A percentile compares a stretch with the other conserved stretches of the same genome.
These are phyloP conservation scores for Leccinum subgranulosum DNA, from an alignment of 768 basidiomycete species.

Conservation along the genomic window DNA sequence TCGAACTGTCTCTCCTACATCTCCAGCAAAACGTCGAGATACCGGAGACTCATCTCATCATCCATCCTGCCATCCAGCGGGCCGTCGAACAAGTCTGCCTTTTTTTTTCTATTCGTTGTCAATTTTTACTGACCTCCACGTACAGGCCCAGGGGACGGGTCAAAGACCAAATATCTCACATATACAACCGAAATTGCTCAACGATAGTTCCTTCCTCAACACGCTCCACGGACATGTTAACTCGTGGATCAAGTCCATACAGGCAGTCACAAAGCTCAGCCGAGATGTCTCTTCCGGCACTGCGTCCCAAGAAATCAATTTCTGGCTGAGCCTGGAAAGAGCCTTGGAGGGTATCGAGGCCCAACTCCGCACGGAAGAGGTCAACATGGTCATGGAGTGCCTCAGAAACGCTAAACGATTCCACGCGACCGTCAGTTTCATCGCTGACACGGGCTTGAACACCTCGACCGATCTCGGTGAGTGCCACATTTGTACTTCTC, in stretches of 20 bases:
- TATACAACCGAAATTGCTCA: slow-evolving; percentile 69
- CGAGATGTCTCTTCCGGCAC: slow-evolving; percentile 93
- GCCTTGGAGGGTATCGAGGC: slow-evolving; percentile 91
- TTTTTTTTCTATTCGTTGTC: slow-evolving; percentile 21
- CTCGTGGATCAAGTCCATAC: slow-evolving; percentile 97
- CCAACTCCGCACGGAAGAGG: slow-evolving; percentile 89
- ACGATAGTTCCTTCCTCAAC: slow-evolving; percentile 91
- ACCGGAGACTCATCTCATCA: slow-evolving; percentile 89
- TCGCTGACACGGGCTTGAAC: slow-evolving; percentile 95
- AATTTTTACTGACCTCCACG: slow-evolving; percentile 21
- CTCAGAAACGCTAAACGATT: slow-evolving; percentile 95
- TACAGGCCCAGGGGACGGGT: slow-evolving; percentile 45
- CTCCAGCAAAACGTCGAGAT: slow-evolving; percentile 99
- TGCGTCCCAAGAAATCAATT: slow-evolving; percentile 98
- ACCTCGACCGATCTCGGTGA: slow-evolving; percentile 85
- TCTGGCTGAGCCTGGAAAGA: slow-evolving; percentile 94
- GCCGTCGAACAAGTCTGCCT: slow-evolving; percentile 70
- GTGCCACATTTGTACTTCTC: slow-evolving; percentile 19
- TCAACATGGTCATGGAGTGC: slow-evolving; percentile 90
- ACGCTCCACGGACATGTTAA: slow-evolving; percentile 92
- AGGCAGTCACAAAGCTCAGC: slow-evolving; percentile 92
- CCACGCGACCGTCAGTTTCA: slow-evolving; percentile 95
- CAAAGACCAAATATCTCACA: slow-evolving; percentile 72
- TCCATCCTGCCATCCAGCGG: slow-evolving; percentile 85
- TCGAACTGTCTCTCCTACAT: slow-evolving; percentile 90